Conservation (phyloP, 441 rosid species). For the Gossypium gossypioides region DNA sequence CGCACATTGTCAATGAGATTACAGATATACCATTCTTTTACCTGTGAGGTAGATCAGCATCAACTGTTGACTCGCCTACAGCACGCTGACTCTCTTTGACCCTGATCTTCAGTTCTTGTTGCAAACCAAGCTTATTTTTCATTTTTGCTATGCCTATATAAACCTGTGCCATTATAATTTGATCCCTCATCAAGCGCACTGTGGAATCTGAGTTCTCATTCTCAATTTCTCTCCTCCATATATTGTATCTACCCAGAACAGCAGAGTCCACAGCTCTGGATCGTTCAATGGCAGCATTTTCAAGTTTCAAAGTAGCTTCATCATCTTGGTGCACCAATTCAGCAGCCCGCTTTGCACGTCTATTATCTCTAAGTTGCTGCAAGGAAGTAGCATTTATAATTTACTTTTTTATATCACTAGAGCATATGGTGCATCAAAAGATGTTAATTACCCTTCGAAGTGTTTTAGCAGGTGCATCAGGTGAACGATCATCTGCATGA, state of each 20-base stretch:
- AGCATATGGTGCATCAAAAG: background rate
- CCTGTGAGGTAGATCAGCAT: constrained; percentile 82
- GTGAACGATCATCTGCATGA: constrained; percentile 41
- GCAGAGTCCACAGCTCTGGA: constrained; percentile 91
- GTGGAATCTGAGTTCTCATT: constrained; percentile 83
- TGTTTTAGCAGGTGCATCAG: constrained; percentile 57
- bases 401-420: background rate
- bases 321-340: constrained; percentile 60
- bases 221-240: constrained; percentile 89
- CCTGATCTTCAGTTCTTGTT: constrained; percentile 58
- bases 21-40: constrained; percentile 17
- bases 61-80: constrained; percentile 59
- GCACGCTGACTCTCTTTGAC: constrained; percentile 83
- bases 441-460: constrained; percentile 58
- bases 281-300: constrained; percentile 88
- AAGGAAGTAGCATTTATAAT: constrained; percentile 4
- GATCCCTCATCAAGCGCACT: constrained; percentile 83
- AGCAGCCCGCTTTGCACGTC: constrained; percentile 74
- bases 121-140: constrained; percentile 57
- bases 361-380: constrained; percentile 87
- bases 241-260: constrained; percentile 81
- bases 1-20: constrained; percentile 6
- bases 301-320: constrained; percentile 68
- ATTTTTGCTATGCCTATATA: constrained; percentile 65
- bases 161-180: constrained; percentile 91